A percentile compares a stretch with the other conserved stretches of the same genome.
These are phyloP conservation scores for Hyaloscypha hepaticicola DNA, from an alignment of 495 filamentous ascomycete species.

Conservation along the genomic window DNA sequence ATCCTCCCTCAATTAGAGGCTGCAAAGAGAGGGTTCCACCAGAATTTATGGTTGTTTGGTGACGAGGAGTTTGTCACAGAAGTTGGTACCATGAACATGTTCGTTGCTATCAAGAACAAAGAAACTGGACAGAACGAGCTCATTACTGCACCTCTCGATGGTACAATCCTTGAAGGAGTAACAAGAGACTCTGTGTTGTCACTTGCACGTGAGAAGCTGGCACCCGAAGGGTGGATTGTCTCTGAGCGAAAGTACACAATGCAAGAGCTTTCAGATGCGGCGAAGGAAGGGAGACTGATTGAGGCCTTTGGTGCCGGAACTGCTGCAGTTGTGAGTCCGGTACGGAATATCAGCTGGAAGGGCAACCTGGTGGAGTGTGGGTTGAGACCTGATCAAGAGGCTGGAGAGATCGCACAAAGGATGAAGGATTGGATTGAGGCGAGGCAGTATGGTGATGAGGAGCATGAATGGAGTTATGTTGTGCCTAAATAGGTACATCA, in stretches of 20 bases:
- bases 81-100: slow-evolving; percentile 98
- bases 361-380: slow-evolving; percentile 77
- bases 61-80: slow-evolving; percentile 94
- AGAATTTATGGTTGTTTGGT: slow-evolving; percentile 97
- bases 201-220: slow-evolving; percentile 79
- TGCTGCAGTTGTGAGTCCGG: slow-evolving; percentile 79
- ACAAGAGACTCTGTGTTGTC: slow-evolving; percentile 83
- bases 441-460: slow-evolving; percentile 91
- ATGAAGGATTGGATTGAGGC: slow-evolving; percentile 97
- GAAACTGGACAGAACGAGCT: slow-evolving; percentile 86
- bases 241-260: slow-evolving; percentile 89
- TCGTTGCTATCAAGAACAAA: slow-evolving; percentile 76
- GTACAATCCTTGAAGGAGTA: slow-evolving; percentile 95
- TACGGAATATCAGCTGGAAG: slow-evolving; percentile 82
- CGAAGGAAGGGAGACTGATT: slow-evolving; percentile 78
- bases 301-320: slow-evolving; percentile 95
- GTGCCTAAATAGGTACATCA: slow-evolving; percentile 17
- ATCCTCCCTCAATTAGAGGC: slow-evolving; percentile 91
- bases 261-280: slow-evolving; percentile 73
- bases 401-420: slow-evolving; percentile 74
- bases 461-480: slow-evolving; percentile 75
- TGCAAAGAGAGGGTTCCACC: slow-evolving; percentile 86
- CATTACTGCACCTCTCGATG: slow-evolving; percentile 88
- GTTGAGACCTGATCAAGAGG: slow-evolving; percentile 72
- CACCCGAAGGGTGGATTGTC: slow-evolving; percentile 83